Conservation (phyloP, 2,329 filamentous ascomycete genomes). For the Fonsecaea pugnacius region DNA sequence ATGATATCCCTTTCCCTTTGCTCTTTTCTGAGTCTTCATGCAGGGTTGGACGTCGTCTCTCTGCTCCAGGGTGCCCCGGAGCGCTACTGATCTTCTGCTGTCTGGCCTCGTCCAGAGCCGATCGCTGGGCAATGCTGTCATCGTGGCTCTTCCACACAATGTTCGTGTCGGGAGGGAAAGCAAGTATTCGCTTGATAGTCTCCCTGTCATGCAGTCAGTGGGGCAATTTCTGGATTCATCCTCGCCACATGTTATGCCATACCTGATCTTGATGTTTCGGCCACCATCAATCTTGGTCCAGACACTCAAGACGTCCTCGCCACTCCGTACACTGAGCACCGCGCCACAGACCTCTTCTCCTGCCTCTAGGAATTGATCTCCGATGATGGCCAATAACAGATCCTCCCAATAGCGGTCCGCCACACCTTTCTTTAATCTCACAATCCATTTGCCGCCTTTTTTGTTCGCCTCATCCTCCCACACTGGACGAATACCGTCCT, state of each 20-base stretch:
- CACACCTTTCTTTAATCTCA: slow-evolving; percentile 95
- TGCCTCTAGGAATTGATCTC: slow-evolving; percentile 91
- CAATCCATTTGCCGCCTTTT: slow-evolving; percentile 95
- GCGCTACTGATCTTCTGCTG: slow-evolving; percentile 72
- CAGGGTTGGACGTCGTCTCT: slow-evolving; percentile 49
- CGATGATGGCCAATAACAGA: slow-evolving; percentile 83
- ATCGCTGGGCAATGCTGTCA: slow-evolving; percentile 89
- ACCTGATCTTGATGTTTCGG: slow-evolving; percentile 95
- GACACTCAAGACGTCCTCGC: slow-evolving; percentile 95
- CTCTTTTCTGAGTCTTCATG: slow-evolving; percentile 51
- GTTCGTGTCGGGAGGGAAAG: slow-evolving; percentile 83
- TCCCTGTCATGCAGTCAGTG: slow-evolving; percentile 63
- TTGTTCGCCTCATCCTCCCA: slow-evolving; percentile 99
- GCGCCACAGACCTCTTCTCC: slow-evolving; percentile 93
- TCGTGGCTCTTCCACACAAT: slow-evolving; percentile 97
- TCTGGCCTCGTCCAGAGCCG: slow-evolving; percentile 85
- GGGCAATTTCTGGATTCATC: background rate
- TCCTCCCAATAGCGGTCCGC: slow-evolving; percentile 98
- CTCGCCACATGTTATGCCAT: slow-evolving; percentile 44
- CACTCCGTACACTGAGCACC: slow-evolving; percentile 90
- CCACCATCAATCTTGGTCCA: slow-evolving; percentile 95
- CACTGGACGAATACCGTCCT: slow-evolving; percentile 90
- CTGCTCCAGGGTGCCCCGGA: slow-evolving; percentile 41
- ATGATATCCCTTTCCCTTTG: slow-evolving; percentile 47
- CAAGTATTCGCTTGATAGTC: slow-evolving; percentile 87